phyloP scores from a whole-genome alignment of 208 protist species.

The Crithidia expoeki region DNA sequence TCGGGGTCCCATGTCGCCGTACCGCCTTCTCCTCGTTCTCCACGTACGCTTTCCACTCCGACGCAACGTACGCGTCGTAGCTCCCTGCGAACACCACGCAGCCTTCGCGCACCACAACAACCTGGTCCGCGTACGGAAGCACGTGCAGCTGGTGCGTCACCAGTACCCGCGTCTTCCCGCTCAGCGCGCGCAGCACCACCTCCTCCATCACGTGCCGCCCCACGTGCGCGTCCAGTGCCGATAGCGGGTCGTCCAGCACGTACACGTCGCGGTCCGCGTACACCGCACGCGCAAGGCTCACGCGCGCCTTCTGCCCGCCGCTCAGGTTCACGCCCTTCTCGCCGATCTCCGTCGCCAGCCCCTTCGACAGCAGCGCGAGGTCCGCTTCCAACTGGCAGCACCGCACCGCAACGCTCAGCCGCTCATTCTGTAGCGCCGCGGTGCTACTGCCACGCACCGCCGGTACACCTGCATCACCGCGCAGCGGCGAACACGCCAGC shows the following conservation, averaged over 20 bases:
- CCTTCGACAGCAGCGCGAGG: constrained; percentile 71
- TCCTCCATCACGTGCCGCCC: constrained; percentile 52
- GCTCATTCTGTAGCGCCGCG: too few relatives aligned
- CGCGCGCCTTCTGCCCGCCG: too few relatives aligned
- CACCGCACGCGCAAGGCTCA: constrained; percentile 86
- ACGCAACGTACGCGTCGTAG: constrained; percentile 47
- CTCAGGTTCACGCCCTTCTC: too few relatives aligned
- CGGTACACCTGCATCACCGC: too few relatives aligned
- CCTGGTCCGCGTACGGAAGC: constrained; percentile 70
- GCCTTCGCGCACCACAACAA: constrained; percentile 82
- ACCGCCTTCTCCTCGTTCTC: neutral
- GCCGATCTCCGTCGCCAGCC: constrained; percentile 90
- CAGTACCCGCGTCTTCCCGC: constrained; percentile 86
- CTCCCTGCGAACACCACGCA: constrained; percentile 51
- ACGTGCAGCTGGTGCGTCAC: constrained; percentile 96
- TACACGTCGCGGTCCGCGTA: constrained; percentile 88
- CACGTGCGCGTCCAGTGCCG: constrained; percentile 93
- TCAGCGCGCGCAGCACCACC: constrained; percentile 57
- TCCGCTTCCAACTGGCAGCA: constrained; percentile 86
- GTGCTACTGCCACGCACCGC: too few relatives aligned
- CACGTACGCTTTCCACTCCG: constrained; percentile 5
- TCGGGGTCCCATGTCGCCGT: constrained; percentile 43
- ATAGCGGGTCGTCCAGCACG: constrained; percentile 93
- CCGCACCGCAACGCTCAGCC: constrained; percentile 53
- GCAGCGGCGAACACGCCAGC: too few relatives aligned